These are phyloP conservation scores for Colletotrichum sp. DNA, from an alignment of 2,329 filamentous ascomycete species.

Conservation along the genomic window DNA sequence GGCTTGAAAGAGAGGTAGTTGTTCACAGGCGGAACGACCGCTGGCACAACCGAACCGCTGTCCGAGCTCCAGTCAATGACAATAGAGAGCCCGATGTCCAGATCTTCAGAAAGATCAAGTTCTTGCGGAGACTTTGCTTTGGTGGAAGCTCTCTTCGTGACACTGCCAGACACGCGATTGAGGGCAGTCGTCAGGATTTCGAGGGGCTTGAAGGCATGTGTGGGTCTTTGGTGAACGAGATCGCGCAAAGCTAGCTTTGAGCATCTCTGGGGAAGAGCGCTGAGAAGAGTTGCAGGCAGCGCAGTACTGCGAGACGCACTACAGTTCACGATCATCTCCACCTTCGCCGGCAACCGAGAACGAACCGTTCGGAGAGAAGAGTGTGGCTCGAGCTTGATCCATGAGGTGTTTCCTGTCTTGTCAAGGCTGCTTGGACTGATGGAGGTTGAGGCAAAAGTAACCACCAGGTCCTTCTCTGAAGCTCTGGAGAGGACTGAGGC, in stretches of 20 bases:
- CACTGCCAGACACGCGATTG: background rate
- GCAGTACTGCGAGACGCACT: too few species aligned
- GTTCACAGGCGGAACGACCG: background rate
- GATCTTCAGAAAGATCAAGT: background rate
- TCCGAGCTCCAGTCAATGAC: background rate
- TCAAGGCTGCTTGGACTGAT: background rate
- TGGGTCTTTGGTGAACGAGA: background rate
- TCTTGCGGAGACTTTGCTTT: background rate
- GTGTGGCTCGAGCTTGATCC: background rate
- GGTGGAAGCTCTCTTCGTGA: background rate
- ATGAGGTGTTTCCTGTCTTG: background rate
- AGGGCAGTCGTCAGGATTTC: background rate
- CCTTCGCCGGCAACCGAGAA: background rate
- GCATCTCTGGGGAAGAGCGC: background rate
- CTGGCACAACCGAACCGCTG: background rate
- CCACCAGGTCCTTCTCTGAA: background rate
- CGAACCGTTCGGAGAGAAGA: background rate
- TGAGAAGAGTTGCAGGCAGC: background rate
- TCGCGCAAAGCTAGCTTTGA: background rate
- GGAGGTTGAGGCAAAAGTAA: background rate
- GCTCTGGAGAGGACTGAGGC: background rate
- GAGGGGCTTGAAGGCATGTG: background rate
- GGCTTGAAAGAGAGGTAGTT: background rate
- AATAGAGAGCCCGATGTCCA: background rate
- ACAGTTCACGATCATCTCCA: background rate